Conservation (phyloP, 495 filamentous ascomycete genomes). For the Sabuloglossum arenarium region DNA sequence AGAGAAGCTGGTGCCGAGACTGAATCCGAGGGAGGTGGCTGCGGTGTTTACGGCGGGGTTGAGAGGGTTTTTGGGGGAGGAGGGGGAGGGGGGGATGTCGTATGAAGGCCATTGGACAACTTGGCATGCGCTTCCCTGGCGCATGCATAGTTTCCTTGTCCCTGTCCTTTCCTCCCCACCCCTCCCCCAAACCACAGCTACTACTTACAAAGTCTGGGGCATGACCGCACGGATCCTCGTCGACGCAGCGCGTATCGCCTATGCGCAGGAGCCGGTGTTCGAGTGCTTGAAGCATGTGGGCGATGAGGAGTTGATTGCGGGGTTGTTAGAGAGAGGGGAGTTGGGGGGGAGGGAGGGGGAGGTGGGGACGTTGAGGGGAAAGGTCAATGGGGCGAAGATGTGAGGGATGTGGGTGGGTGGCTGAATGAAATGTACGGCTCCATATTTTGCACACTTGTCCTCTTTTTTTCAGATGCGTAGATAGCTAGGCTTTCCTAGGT, state of each 20-base stretch:
- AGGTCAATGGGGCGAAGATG: no score
- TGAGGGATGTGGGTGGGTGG: background rate
- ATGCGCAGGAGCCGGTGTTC: constrained; percentile 62
- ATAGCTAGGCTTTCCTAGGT: no score
- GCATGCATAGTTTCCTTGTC: constrained; percentile 80
- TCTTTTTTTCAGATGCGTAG: no score
- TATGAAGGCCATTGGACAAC: constrained; percentile 41
- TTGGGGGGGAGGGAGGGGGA: constrained; percentile 31
- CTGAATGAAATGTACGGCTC: background rate
- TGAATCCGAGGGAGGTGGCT: constrained; percentile 73
- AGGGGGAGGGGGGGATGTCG: constrained; percentile 26
- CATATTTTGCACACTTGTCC: no score
- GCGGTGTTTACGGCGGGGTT: constrained; percentile 80
- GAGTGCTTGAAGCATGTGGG: constrained; percentile 62
- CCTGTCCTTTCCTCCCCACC: constrained; percentile 24
- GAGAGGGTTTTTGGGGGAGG: constrained; percentile 46
- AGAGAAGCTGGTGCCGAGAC: constrained; percentile 47
- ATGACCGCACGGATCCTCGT: constrained; percentile 83
- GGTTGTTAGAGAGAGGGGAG: constrained; percentile 36
- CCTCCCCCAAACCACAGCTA: background rate
- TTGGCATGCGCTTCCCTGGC: constrained; percentile 41
- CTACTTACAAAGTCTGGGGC: constrained; percentile 63
- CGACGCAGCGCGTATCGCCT: constrained; percentile 69
- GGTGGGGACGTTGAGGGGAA: background rate
- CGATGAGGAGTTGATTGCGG: constrained; percentile 54